phyloP scores from a whole-genome alignment of 306 rosid species.

The Canavalia gladiata region DNA sequence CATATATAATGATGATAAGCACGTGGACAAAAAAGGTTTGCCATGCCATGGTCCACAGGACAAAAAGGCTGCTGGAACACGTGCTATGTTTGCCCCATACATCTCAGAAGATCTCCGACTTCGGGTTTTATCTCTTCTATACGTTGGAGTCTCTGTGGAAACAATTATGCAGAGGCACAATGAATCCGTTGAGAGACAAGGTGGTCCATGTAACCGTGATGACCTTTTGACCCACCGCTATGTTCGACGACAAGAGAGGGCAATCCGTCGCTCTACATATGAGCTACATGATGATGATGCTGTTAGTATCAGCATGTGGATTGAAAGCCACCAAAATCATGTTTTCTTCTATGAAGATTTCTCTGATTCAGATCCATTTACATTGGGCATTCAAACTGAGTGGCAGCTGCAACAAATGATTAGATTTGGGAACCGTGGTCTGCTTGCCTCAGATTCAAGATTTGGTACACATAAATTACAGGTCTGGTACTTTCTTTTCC shows the following conservation, averaged over 20 bases:
- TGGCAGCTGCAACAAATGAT: constrained; percentile 98
- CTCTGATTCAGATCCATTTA: constrained; percentile 79
- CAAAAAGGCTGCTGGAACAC: constrained; percentile 83
- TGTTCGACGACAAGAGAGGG: constrained; percentile 93
- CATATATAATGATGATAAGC: constrained; percentile 83
- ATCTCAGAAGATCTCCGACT: constrained; percentile 91
- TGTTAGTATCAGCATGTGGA: constrained; percentile 79
- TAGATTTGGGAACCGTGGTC: constrained; percentile 79
- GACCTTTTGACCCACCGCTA: constrained; percentile 90
- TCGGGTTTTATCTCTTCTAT: constrained; percentile 78
- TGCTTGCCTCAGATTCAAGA: constrained; percentile 91
- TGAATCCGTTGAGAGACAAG: constrained; percentile 86
- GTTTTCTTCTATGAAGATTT: constrained; percentile 86
- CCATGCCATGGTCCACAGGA: constrained; percentile 98
- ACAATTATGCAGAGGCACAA: constrained; percentile 95
- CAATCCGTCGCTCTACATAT: constrained; percentile 77
- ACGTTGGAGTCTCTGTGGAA: constrained; percentile 95
- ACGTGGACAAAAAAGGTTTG: constrained; percentile 84
- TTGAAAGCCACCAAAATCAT: constrained; percentile 75
- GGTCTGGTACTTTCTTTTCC: constrained; percentile 58
- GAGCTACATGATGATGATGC: constrained; percentile 86
- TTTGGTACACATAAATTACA: constrained; percentile 87
- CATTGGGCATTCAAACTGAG: constrained; percentile 92
- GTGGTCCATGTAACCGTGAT: constrained; percentile 92
- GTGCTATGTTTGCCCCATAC: constrained; percentile 92